Base-by-base conservation (phyloP, 441 rosid genomes). In the Populus hybrid region DNA sequence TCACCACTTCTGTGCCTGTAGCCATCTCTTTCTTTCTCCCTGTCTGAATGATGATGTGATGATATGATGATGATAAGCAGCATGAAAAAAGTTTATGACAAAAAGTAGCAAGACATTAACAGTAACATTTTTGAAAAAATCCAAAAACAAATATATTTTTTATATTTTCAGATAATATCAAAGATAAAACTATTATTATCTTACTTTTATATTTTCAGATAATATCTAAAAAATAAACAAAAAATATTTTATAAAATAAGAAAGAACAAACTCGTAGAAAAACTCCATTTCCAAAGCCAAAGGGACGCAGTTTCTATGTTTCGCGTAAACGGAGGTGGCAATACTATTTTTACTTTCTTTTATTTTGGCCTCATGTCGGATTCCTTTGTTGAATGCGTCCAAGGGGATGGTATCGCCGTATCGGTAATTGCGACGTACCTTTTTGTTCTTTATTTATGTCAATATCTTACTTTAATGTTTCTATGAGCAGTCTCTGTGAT, bases 351-450 rank as follows among this genome's bases (percentile, higher is more conserved):
- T 28, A 11, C 10, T 38, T 10, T 10, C 36, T 30, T 11, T 11
- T 73, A 2, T 36, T n/a, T 21, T 26, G 61, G 81, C 11, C 67
- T 14, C 4, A 20, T 8, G 23, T 63, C 0, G 46, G 46, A 38
- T 38, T 38, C 46, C 46, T 0, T 10, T 38, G 46, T 38, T 10
- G 46, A 38, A 38, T 18, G 64, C 42, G 80, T 76, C 79, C 30
- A 75, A 80, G 57, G 46, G 74, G 76, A 70, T 46, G 73, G 86
- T 24, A 80, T n/a, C n/a, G n/a, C n/a, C n/a, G n/a, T n/a, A n/a
- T 14, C 64, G 72, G 75, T 67, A 46, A 23, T 82, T n/a, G n/a
- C 59, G 73, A 35, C 9, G 18, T 61, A 16, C 38, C 38, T 3
- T 38, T 38, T 8, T 35, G 38, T 35, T 35, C 8, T 35, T 35